Conservation (phyloP, 805 yeast genomes). For the Candida coquimbonensis region DNA sequence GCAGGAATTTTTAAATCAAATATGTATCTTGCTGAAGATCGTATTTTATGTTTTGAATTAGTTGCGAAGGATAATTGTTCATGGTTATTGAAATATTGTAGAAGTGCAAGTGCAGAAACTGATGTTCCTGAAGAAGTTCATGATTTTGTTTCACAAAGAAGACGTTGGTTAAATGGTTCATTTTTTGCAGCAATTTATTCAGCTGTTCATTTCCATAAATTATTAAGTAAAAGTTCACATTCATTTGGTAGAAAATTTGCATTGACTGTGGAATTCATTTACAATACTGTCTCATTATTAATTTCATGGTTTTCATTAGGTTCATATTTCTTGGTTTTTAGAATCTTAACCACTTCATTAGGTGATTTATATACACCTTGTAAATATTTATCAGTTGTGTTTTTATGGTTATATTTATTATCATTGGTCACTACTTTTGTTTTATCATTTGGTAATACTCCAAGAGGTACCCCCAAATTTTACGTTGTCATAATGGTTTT, state of each 20-base stretch:
- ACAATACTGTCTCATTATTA: conserved; percentile 65
- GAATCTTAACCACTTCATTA: conserved; percentile 76
- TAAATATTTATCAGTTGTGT: conserved; percentile 64
- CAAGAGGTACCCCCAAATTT: conserved; percentile 78
- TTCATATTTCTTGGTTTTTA: conserved; percentile 82
- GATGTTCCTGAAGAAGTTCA: conserved; percentile 90
- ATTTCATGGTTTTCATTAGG: conserved; percentile 93
- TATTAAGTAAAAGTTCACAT: conserved; percentile 66
- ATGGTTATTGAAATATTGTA: conserved; percentile 82
- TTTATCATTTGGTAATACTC: conserved; percentile 88
- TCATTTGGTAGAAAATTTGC: conserved; percentile 57
- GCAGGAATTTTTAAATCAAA: conserved; percentile 87
- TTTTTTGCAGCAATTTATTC: conserved; percentile 92
- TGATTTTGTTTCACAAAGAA: conserved; percentile 83
- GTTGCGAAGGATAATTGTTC: conserved; percentile 73
- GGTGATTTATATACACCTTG: conserved; percentile 71
- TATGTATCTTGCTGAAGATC: conserved; percentile 96
- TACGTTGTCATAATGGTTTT: conserved; percentile 68
- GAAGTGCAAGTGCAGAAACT: conserved; percentile 84
- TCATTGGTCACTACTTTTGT: conserved; percentile 82
- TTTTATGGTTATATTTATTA: conserved; percentile 79
- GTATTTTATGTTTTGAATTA: conserved; percentile 89
- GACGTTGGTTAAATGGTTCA: conserved; percentile 97
- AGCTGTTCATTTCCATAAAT: conserved; percentile 63
- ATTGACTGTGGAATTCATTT: conserved; percentile 70